Conservation (phyloP, 2,329 filamentous ascomycete genomes). For the Claviceps africana region DNA sequence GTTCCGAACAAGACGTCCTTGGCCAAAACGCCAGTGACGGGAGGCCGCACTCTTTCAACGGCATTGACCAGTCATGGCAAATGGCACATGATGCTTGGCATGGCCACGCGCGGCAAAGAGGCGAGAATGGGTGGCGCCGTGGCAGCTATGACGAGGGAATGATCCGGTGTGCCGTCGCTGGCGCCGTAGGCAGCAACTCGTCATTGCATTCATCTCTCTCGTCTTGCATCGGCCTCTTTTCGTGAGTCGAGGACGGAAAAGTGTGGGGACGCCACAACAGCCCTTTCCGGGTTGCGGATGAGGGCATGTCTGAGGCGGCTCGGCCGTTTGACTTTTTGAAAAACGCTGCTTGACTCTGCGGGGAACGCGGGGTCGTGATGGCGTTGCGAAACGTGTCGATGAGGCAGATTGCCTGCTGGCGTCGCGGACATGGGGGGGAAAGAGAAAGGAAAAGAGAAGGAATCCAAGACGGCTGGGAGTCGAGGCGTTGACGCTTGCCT, state of each 20-base stretch:
- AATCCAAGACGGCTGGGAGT: neutral
- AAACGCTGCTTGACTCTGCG: neutral
- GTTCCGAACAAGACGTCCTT: too few species aligned
- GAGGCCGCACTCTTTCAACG: neutral
- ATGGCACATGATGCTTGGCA: neutral
- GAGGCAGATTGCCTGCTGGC: neutral
- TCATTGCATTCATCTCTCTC: neutral
- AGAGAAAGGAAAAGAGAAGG: too few species aligned
- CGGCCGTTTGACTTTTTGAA: neutral
- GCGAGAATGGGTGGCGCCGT: neutral
- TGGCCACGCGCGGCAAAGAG: neutral
- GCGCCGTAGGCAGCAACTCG: too few species aligned
- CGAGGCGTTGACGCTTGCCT: neutral
- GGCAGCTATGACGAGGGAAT: neutral
- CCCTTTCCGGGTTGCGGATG: neutral
- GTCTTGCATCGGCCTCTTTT: neutral
- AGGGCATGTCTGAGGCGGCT: neutral
- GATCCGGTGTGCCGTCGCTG: neutral
- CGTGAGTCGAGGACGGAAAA: neutral
- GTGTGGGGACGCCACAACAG: neutral
- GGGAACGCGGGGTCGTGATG: neutral
- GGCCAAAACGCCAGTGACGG: neutral
- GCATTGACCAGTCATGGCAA: neutral
- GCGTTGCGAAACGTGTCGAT: neutral
- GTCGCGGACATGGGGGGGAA: neutral